Base-by-base conservation (phyloP, 164 flowering plant species). In the Magnolia sinica region DNA sequence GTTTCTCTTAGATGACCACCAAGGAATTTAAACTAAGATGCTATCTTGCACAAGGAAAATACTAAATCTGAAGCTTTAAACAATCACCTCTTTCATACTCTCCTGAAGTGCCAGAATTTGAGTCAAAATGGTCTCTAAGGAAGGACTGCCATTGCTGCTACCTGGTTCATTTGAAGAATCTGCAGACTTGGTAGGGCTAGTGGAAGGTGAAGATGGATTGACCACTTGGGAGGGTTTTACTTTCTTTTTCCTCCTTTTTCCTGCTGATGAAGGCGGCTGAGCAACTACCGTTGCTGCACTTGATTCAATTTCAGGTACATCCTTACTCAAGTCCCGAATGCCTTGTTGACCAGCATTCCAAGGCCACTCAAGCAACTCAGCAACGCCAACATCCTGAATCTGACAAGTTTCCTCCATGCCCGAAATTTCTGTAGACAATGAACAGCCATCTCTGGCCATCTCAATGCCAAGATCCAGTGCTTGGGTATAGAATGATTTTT, bases 401-500 rank as follows among this genome's bases (percentile, higher is more conserved):
- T 87, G 91, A 73, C 68, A 80, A 82, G 83, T 75, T 79, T 86
- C 94, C 59, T 88, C 88, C 23, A 81, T 52, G 37, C 31, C 69
- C 72, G 78, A 83, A 18, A 80, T 76, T 78, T 89, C 96, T 50
- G 80, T 63, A 19, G 90, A 78, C 73, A 86, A 64, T 37, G 86
- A 86, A 82, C 78, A 76, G 79, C 85, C 82, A 68, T 89, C 97
- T 76, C 89, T 85, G 59, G 87, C 86, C 88, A 88, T 83, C 75
- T 85, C 87, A 71, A 81, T 76, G 68, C 90, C 87, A 74, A 89
- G 88, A 86, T 90, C 91, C 49, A 94, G 86, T 50, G 87, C 91
- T 83, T 93, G 98, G 66, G 97, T 90, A 77, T 79, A 88, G 79
- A 95, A 92, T 64, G 79, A 55, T 78, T 82, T 93, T 67, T 89